Conservation (phyloP, 73 alveolate genomes). For the Blepharisma stoltei region DNA sequence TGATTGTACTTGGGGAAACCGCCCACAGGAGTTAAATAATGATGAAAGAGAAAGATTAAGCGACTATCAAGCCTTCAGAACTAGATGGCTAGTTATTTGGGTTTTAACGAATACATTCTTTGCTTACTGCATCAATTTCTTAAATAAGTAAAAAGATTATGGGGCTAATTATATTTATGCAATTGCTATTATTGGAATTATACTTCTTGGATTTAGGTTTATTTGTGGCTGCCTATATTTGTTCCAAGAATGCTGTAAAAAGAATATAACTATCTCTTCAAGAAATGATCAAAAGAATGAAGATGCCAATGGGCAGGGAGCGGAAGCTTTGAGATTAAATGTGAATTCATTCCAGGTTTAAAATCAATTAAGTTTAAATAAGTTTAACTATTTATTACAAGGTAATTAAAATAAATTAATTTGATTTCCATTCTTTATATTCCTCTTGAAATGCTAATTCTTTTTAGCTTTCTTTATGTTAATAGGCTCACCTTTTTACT, state of each 20-base stretch:
- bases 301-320: too few species aligned
- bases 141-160: not conserved
- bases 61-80: not conserved
- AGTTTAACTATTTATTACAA: too few species aligned
- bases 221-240: not conserved
- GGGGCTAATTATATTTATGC: slow-evolving; percentile 1
- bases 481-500: too few species aligned
- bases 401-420: too few species aligned
- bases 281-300: too few species aligned
- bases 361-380: too few species aligned
- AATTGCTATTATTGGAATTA: not conserved
- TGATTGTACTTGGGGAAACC: slow-evolving; percentile 32
- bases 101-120: not conserved
- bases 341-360: too few species aligned
- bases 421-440: too few species aligned
- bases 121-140: not conserved
- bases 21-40: slow-evolving; percentile 5
- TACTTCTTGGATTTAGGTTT: not conserved
- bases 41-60: not conserved
- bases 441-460: too few species aligned
- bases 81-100: slow-evolving; percentile 8
- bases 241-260: slow-evolving; percentile 7
- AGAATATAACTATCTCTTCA: not conserved
- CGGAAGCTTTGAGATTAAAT: too few species aligned
- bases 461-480: too few species aligned